phyloP scores from a whole-genome alignment of 2,329 filamentous ascomycete species.

The Fusarium sp. region DNA sequence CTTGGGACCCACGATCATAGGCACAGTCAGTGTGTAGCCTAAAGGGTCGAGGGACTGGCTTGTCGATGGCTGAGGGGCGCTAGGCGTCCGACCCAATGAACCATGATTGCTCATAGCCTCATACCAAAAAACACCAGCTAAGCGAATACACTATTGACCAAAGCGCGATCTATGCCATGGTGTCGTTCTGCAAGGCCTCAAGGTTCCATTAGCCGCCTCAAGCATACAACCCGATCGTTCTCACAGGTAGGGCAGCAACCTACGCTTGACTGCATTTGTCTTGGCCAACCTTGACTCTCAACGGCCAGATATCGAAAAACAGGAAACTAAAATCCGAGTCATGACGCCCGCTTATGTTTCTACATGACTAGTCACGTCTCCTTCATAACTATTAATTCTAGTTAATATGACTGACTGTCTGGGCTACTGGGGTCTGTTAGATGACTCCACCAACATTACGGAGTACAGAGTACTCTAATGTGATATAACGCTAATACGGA shows the following conservation, averaged over 20 bases:
- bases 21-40: constrained; percentile 30
- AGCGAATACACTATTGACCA: constrained; percentile 24
- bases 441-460: neutral
- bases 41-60: constrained; percentile 33
- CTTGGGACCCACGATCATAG: constrained; percentile 34
- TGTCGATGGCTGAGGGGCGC: constrained; percentile 29
- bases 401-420: neutral
- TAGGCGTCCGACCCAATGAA: constrained; percentile 40
- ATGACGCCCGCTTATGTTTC: constrained; percentile 16
- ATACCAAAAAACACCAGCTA: constrained; percentile 1
- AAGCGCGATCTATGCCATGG: constrained; percentile 17
- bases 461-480: neutral
- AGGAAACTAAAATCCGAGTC: constrained; percentile 20
- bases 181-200: constrained; percentile 10
- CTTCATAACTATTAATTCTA: neutral
- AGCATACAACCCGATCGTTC: constrained; percentile 30
- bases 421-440: neutral
- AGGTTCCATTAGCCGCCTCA: constrained; percentile 35
- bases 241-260: constrained; percentile 16
- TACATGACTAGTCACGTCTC: neutral
- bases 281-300: constrained; percentile 10
- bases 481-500: neutral
- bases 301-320: constrained; percentile 13
- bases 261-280: constrained; percentile 12
- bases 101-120: neutral